Evolutionary conservation across 2,329 filamentous ascomycete genomes (phyloP).

Genomic region (Penicillium sp.): DNA sequence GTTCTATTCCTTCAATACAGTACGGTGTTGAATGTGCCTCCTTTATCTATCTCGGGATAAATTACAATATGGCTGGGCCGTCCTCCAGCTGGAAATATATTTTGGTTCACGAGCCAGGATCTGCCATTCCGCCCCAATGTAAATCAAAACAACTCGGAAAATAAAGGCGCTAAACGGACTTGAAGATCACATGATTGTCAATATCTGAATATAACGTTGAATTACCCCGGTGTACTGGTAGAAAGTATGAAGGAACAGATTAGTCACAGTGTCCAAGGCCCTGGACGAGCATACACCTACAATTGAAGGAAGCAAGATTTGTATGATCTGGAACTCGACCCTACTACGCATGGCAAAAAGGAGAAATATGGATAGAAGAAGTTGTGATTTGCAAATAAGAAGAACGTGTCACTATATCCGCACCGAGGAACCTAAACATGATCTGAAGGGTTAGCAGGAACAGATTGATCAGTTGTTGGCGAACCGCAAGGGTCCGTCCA

Average conservation of each 20-base stretch:
- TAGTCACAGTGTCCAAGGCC: too few species aligned
- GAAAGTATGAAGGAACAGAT: too few species aligned
- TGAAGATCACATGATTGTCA: neutral
- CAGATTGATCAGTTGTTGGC: neutral
- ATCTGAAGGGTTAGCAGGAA: slow-evolving; percentile 13
- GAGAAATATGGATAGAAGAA: neutral
- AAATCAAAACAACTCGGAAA: neutral
- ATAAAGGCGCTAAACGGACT: neutral
- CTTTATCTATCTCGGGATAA: neutral
- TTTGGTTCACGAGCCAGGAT: neutral
- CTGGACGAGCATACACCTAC: too few species aligned
- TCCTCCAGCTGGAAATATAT: neutral
- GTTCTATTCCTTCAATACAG: slow-evolving; percentile 11
- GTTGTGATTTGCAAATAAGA: slow-evolving; percentile 8
- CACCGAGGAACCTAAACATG: slow-evolving; percentile 2
- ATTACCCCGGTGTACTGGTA: too few species aligned
- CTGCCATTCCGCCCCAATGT: neutral
- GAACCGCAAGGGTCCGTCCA: neutral
- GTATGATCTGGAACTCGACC: too few species aligned
- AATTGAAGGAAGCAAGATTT: too few species aligned
- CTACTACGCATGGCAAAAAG: neutral
- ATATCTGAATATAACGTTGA: neutral
- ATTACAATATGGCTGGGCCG: neutral
- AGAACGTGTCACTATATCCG: slow-evolving; percentile 10
- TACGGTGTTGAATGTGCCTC: slow-evolving; percentile 20